These are phyloP conservation scores for Bifiguratus adelaidae DNA, from an alignment of 192 early-diverging fungal genomes.

Conservation along the genomic window DNA sequence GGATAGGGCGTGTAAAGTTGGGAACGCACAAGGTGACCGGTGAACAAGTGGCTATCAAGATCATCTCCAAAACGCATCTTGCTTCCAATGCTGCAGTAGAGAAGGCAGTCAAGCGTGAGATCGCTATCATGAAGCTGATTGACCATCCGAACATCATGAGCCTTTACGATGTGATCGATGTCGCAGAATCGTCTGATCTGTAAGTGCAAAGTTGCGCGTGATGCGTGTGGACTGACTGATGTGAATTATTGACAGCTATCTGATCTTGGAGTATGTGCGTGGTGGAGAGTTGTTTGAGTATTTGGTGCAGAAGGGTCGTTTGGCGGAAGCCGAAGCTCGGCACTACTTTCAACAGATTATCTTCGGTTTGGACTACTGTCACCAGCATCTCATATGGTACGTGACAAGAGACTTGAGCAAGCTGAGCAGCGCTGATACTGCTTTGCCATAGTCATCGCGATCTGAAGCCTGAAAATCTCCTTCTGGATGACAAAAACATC, in stretches of 20 bases:
- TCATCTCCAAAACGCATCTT: conserved; percentile 34
- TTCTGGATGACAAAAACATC: conserved; percentile 43
- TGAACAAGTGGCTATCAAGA: conserved; percentile 41
- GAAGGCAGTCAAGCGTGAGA: conserved; percentile 37
- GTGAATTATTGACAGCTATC: conserved; percentile 23
- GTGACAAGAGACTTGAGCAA: neutral
- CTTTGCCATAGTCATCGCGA: conserved; percentile 65
- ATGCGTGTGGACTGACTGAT: no score
- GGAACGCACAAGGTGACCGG: conserved; percentile 35
- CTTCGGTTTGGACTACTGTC: conserved; percentile 51
- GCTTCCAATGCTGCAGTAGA: conserved; percentile 28
- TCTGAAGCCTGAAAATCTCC: conserved; percentile 79
- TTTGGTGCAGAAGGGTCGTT: conserved; percentile 42
- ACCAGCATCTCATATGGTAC: conserved; percentile 61
- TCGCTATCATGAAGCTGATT: conserved; percentile 41
- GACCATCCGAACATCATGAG: conserved; percentile 40
- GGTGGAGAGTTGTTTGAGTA: conserved; percentile 70
- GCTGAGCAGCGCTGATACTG: neutral
- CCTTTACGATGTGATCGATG: conserved; percentile 36
- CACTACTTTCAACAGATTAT: conserved; percentile 69
- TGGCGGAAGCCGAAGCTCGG: conserved; percentile 49
- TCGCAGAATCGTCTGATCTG: conserved; percentile 18
- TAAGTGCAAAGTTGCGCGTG: conserved; percentile 1
- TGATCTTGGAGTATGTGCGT: conserved; percentile 57
- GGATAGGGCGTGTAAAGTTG: conserved; percentile 36